phyloP scores from a whole-genome alignment of 2,329 filamentous ascomycete genomes.

The Mycosphaerella arachidis region DNA sequence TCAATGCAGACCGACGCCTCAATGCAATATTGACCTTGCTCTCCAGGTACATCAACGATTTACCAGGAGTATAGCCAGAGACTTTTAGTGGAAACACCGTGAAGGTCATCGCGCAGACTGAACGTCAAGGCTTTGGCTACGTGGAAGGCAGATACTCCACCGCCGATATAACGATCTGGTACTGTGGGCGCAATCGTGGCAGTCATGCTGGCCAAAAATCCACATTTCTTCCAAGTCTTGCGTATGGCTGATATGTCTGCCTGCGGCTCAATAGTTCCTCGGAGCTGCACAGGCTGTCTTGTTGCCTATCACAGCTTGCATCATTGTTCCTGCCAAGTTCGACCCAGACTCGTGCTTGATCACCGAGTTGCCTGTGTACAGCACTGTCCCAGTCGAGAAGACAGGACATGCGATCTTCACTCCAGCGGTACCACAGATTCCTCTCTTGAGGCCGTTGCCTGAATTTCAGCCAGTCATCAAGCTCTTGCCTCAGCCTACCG shows the following conservation, averaged over 20 bases:
- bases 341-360: not conserved
- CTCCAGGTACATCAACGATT: not conserved
- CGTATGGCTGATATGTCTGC: not conserved
- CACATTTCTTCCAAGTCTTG: no score
- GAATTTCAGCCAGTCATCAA: no score
- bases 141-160: not conserved
- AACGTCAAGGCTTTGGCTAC: not conserved
- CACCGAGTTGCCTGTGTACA: not conserved
- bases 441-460: no score
- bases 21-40: not conserved
- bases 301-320: not conserved
- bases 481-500: no score
- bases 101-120: not conserved
- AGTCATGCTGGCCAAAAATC: no score
- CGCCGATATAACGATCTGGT: not conserved
- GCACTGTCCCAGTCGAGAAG: not conserved
- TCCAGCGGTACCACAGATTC: no score
- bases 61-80: not conserved
- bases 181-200: not conserved
- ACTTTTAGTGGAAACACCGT: not conserved
- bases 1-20: not conserved
- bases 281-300: not conserved
- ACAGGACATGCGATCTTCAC: not conserved
- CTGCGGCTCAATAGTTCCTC: no score
- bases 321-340: not conserved